Conservation (phyloP, 768 basidiomycete genomes). For the Boletellus sp. region DNA sequence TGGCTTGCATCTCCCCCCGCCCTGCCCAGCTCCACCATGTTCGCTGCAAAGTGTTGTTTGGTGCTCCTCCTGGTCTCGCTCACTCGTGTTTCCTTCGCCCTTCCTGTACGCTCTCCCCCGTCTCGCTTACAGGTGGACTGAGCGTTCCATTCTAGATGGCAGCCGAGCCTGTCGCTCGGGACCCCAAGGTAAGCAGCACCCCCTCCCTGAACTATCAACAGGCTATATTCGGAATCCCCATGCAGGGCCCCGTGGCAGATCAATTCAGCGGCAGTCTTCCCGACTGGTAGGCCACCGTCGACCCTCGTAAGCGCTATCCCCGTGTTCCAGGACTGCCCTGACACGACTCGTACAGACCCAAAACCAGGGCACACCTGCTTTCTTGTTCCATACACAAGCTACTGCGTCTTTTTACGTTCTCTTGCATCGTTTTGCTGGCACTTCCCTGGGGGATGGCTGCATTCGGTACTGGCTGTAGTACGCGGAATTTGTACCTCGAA, state of each 20-base stretch:
- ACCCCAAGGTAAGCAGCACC: constrained; percentile 8
- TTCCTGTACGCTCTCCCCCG: constrained; percentile 15
- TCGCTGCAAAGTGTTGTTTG: constrained; percentile 16
- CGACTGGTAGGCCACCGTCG: constrained; percentile 24
- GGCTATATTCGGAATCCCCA: background rate
- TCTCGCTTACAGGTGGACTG: background rate
- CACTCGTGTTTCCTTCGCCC: constrained; percentile 20
- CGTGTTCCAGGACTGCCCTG: background rate
- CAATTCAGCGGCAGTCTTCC: constrained; percentile 11
- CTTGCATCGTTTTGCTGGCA: background rate
- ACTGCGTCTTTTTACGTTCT: constrained; percentile 7
- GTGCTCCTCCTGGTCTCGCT: constrained; percentile 21
- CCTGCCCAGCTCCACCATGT: constrained; percentile 15
- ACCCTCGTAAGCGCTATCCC: constrained; percentile 11
- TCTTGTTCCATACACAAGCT: constrained; percentile 1
- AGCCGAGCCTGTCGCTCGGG: constrained; percentile 5
- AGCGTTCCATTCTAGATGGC: constrained; percentile 10
- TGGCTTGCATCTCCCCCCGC: background rate
- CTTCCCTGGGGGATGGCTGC: constrained; percentile 2
- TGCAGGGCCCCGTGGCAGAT: constrained; percentile 17
- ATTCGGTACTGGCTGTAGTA: constrained; percentile 11
- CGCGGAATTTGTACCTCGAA: constrained; percentile 2
- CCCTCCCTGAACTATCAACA: background rate
- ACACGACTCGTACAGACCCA: too few relatives aligned
- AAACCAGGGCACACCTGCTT: too few relatives aligned